Conservation (phyloP, 163 green algal species). For the Trebouxia gelatinosa region DNA sequence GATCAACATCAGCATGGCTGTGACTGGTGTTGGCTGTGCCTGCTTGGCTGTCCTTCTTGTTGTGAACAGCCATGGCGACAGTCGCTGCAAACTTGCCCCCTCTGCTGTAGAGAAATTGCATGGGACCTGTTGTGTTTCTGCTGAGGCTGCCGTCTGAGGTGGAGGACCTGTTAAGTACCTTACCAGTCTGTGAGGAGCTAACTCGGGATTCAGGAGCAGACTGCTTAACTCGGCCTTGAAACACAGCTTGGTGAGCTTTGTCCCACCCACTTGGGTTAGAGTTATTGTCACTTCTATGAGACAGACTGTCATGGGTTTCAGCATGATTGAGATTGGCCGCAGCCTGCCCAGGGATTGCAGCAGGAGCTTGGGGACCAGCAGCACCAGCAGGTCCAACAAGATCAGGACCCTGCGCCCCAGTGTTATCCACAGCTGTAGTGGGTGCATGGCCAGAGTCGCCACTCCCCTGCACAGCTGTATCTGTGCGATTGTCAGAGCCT, state of each 20-base stretch:
- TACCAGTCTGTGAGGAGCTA: too few relatives aligned
- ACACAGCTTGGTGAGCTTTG: neutral
- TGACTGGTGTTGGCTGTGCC: too few relatives aligned
- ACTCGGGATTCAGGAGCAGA: neutral
- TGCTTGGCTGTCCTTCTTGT: too few relatives aligned
- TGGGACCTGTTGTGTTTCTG: neutral
- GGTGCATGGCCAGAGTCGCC: neutral
- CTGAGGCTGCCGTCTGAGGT: slow-evolving; percentile 5
- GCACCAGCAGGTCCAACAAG: too few relatives aligned
- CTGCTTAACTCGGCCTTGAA: too few relatives aligned
- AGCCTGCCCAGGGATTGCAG: too few relatives aligned
- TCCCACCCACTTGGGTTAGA: neutral
- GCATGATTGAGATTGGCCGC: too few relatives aligned
- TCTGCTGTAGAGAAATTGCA: slow-evolving; percentile 20
- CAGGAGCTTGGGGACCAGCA: too few relatives aligned
- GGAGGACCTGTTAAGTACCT: neutral
- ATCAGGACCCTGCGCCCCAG: neutral
- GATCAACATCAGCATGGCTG: too few relatives aligned
- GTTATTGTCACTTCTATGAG: neutral
- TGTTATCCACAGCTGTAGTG: neutral
- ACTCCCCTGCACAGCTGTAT: neutral
- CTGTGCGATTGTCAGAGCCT: neutral
- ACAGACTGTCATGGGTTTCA: neutral
- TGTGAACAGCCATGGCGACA: neutral
- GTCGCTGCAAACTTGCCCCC: slow-evolving; percentile 8